phyloP scores from a whole-genome alignment of 495 filamentous ascomycete genomes.

The Aspergillus ostianus region DNA sequence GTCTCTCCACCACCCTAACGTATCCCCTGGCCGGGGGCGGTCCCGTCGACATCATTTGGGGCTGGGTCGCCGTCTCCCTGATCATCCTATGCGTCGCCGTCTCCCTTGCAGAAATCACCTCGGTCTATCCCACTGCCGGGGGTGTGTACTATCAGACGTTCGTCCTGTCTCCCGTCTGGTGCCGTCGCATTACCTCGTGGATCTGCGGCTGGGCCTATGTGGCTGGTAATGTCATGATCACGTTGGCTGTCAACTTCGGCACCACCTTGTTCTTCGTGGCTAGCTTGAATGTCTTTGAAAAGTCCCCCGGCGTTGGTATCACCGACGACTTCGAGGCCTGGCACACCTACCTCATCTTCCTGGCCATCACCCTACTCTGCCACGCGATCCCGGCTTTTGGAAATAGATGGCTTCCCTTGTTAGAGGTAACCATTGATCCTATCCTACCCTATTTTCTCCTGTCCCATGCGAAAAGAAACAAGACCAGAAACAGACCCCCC shows the following conservation, averaged over 20 bases:
- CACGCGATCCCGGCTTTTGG: constrained; percentile 26
- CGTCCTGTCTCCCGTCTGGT: constrained; percentile 45
- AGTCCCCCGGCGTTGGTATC: constrained; percentile 36
- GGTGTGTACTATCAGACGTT: constrained; percentile 69
- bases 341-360: constrained; percentile 59
- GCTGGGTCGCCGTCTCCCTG: constrained; percentile 58
- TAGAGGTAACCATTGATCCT: constrained; percentile 28
- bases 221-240: constrained; percentile 58
- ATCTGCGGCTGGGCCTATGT: constrained; percentile 70
- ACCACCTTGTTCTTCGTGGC: constrained; percentile 21
- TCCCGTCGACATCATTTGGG: constrained; percentile 59
- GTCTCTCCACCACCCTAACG: constrained; percentile 59
- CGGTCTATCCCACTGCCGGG: constrained; percentile 59
- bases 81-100: constrained; percentile 63
- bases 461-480: not conserved
- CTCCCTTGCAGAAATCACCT: constrained; percentile 64
- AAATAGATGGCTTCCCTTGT: constrained; percentile 31
- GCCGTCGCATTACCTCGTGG: constrained; percentile 58
- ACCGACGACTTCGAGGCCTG: constrained; percentile 24
- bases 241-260: constrained; percentile 36
- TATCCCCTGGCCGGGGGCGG: constrained; percentile 58
- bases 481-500: not conserved
- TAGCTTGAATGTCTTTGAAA: constrained; percentile 35
- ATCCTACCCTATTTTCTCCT: not conserved
- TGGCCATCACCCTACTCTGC: constrained; percentile 50